Evolutionary conservation across 169 alveolate species (phyloP).

Genomic region (Plasmodium coatneyi): DNA sequence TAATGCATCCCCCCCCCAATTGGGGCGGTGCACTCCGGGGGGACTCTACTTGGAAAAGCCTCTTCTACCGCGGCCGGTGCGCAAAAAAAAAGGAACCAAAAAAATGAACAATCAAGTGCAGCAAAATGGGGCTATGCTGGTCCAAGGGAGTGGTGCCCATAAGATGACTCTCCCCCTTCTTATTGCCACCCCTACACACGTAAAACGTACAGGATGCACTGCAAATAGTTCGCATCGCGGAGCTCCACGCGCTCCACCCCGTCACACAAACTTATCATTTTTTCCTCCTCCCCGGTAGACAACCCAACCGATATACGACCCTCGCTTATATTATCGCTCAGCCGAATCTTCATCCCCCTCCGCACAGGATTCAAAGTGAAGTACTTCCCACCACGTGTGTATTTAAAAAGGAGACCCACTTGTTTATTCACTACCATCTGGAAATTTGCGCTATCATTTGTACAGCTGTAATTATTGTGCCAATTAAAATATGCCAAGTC

Average conservation of each 20-base stretch:
- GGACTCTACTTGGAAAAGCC: background rate
- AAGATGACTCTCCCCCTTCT: background rate
- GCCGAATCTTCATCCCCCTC: constrained; percentile 13
- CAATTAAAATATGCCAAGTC: constrained; percentile 62
- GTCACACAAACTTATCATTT: constrained; percentile 11
- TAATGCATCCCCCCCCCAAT: background rate
- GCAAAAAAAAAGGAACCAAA: background rate
- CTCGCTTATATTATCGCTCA: constrained; percentile 36
- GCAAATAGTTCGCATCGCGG: constrained; percentile 37
- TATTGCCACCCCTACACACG: background rate
- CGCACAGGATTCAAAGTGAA: constrained; percentile 26
- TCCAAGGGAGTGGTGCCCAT: background rate
- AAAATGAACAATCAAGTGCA: background rate
- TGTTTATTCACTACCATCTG: constrained; percentile 47
- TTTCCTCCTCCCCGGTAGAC: background rate
- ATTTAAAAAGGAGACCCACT: constrained; percentile 59
- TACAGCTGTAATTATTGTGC: constrained; percentile 62
- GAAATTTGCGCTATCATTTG: constrained; percentile 53
- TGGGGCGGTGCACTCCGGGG: background rate
- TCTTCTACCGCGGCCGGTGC: background rate
- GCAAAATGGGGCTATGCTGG: background rate
- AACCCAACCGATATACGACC: background rate
- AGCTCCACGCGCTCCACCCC: constrained; percentile 35
- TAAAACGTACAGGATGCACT: constrained; percentile 40
- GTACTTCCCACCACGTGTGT: constrained; percentile 20